Base-by-base conservation (phyloP, 148 eudicot genomes). In the Spergularia marina region DNA sequence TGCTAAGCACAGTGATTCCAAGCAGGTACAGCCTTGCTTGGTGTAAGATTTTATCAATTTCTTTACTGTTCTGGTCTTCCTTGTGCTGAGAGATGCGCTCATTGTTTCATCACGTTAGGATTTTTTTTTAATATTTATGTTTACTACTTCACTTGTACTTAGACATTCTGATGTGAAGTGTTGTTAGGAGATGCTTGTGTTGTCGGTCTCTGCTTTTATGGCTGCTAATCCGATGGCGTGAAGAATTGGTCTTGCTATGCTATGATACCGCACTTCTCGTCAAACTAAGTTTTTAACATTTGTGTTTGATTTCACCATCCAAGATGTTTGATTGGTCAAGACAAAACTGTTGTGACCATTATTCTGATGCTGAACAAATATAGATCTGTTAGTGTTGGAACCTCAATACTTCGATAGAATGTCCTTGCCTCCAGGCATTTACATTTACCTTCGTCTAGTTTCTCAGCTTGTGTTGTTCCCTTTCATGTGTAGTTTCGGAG, bases 1-100 rank as follows among this genome's bases (percentile, higher is more conserved):
- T 73, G 79, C 90, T 65, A 94, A 92, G 85, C 89, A 91, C 40
- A 85, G 71, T 20, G 98, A 94, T 58, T 71, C 84, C 53, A 94
- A 90, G 89, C 81, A 78, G 86, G 97, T 92, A 76, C 67, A 88
- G 80, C 64, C 51, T 73, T 41, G 40, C 62, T 65, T 14, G 64
- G 34, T 36, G 9, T 0, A 7, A 8, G 20, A 30, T 13, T 66
- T 18, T 39, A 2, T 34, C 23, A 15, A 4, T 52, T 66, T 58
- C 25, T 7, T 21, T 1, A 23, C 1, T 44, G 49, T 9, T 44
- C 49, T 9, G 10, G 49, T 4, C 49, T 44, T 44, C 49, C 3
- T 44, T 6, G 8, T 6, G 10, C 10, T 4, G 8, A 44, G 11
- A 21, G 16, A 14, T 23, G 56, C 14, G 10, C 6, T 23, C 44